Percentiles rank a stretch among this genome's conserved stretches.
Evolutionary conservation across 2,329 filamentous ascomycete genomes (phyloP).

Genomic region (Mycosphaerella sp.): DNA sequence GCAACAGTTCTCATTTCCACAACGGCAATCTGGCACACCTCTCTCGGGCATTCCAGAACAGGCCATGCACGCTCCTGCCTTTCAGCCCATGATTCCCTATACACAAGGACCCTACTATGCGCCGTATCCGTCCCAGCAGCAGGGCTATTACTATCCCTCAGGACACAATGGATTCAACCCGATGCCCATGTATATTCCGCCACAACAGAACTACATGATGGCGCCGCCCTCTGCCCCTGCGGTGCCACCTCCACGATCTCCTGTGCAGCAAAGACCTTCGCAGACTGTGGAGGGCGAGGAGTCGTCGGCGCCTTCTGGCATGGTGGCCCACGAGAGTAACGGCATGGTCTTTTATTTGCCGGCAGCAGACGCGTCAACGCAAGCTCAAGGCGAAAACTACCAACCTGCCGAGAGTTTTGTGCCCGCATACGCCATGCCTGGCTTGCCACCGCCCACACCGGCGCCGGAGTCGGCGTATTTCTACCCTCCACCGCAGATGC

Average conservation of each 20-base stretch:
- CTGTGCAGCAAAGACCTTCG: slow-evolving; percentile 21
- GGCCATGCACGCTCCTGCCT: slow-evolving; percentile 82
- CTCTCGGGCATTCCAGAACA: slow-evolving; percentile 89
- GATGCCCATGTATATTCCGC: slow-evolving; percentile 31
- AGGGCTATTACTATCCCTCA: slow-evolving; percentile 62
- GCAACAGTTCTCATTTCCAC: slow-evolving; percentile 51
- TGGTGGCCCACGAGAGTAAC: slow-evolving; percentile 79
- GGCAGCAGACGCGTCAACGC: slow-evolving; percentile 27
- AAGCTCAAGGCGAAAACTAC: slow-evolving; percentile 25
- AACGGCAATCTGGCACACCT: slow-evolving; percentile 67
- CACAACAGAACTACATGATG: slow-evolving; percentile 27
- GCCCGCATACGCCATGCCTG: slow-evolving; percentile 31
- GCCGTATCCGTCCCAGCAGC: slow-evolving; percentile 48
- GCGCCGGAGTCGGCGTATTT: slow-evolving; percentile 23
- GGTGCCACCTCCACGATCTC: slow-evolving; percentile 15
- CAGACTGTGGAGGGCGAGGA: slow-evolving; percentile 12
- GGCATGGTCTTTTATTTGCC: slow-evolving; percentile 87
- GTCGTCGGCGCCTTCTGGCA: slow-evolving; percentile 43
- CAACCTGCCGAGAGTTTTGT: slow-evolving; percentile 33
- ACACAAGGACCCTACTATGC: slow-evolving; percentile 50
- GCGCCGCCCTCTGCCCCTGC: slow-evolving; percentile 34
- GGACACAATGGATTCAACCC: slow-evolving; percentile 21
- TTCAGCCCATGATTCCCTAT: slow-evolving; percentile 60
- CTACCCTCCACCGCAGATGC: slow-evolving; percentile 20
- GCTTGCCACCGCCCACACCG: slow-evolving; percentile 27